Evolutionary conservation across 306 rosid genomes (phyloP), one percentile per base, ranked within the genome.

Genomic region (Cicer bijugum): DNA sequence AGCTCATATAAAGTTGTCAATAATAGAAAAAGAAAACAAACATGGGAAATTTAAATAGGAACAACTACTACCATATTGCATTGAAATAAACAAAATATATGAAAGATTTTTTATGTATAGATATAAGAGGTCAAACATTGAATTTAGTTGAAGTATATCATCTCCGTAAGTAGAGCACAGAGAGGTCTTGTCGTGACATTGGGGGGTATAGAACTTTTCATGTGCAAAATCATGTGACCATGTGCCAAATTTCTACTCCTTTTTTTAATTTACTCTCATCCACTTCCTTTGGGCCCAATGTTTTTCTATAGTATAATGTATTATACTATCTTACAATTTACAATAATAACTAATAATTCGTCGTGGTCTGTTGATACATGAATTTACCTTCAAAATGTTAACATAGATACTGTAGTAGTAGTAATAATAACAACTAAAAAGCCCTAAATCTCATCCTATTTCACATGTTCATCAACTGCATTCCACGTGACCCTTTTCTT

Each of bases 171-270:
- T 69, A 71, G 80, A 69, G 10, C 67, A 12, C 44, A 48, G 62
- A 15, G 51, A 68, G 38, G 72, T 77, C 7, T 85, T 86, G 91
- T 88, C 90, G 74, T 74, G 58, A 76, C 75, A 19, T 20, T 61
- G 53, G 15, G 48, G 53, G 67, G 55, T 40, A 45, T 53, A 72
- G 82, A 71, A 81, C 33, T 63, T 69, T 61, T 71, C 91, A 90
- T 85, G 96, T 90, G 96, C 89, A 33, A 72, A 55, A 66, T 90
- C 98, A 90, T 89, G 98, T 87, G 92, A 76, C 12, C 91, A 92
- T 85, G 91, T 92, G 96, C 77, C 52, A 16, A 19, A 48, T 75
- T 75, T 84, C 72, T 78, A 17, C 84, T 90, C 86, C 43, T 77
- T 45, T 56, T 56, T 69, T 69, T 28, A 28, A 28, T 3, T 28